Percentiles rank a stretch among this genome's conserved stretches.
phyloP scores from a whole-genome alignment of 2,329 filamentous ascomycete species.

The Ceratocystis harringtonii region DNA sequence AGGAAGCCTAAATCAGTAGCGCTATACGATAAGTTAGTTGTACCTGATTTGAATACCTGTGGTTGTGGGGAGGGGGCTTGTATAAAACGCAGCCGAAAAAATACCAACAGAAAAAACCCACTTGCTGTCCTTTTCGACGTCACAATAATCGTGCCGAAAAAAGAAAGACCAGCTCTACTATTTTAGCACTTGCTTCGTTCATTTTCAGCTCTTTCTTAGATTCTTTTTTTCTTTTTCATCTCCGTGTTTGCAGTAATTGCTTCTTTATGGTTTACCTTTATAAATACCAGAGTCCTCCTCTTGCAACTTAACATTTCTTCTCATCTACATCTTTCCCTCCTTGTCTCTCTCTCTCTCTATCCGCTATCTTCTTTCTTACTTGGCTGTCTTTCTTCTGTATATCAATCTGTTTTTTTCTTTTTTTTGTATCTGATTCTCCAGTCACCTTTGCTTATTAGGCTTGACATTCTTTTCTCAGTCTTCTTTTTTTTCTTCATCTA shows the following conservation, averaged over 20 bases:
- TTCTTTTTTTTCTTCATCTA: not conserved
- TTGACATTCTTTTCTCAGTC: not conserved
- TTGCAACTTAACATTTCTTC: not conserved
- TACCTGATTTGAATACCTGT: too few species aligned
- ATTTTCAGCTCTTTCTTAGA: not conserved
- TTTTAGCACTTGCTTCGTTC: not conserved
- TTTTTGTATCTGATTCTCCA: too few species aligned
- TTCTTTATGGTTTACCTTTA: not conserved
- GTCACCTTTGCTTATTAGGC: not conserved
- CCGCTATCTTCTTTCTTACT: not conserved
- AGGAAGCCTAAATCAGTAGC: too few species aligned
- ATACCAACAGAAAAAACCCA: not conserved
- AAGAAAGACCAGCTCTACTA: not conserved
- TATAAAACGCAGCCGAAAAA: not conserved
- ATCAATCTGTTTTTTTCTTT: not conserved
- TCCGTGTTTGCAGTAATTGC: not conserved
- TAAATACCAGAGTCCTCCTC: not conserved
- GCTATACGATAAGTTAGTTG: too few species aligned
- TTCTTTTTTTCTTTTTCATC: not conserved
- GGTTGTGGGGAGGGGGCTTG: not conserved
- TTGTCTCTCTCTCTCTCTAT: not conserved
- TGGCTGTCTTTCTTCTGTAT: not conserved
- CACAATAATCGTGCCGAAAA: not conserved
- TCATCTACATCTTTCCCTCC: not conserved
- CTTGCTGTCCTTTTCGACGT: constrained; percentile 19